Evolutionary conservation across 129 eudicot genomes (phyloP), one percentile per base, ranked within the genome.

Genomic region (Chrysanthemum lavandulifolium): DNA sequence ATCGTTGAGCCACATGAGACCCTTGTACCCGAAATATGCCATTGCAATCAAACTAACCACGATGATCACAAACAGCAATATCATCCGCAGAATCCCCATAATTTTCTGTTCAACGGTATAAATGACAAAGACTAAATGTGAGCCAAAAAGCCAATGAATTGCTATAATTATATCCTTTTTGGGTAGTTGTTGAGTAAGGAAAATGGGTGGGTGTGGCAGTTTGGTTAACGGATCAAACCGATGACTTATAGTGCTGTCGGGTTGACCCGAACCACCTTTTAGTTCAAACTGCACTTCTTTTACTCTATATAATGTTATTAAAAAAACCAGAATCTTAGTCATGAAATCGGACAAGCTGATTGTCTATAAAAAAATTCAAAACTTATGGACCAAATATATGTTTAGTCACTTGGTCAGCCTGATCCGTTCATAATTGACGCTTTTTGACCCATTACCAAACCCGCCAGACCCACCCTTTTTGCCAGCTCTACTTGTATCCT

Each of bases 1-100:
- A 72, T 95, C 96, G n/a, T 85, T 82, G 14, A 95, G 77, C 87
- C 87, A 79, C 54, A 90, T 31, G 19, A 94, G 88, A 14, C 96
- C 96, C 59, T 83, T 88, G 78, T 88, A 94, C 16, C 98, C 93
- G 67, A 56, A 86, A 71, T 86, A 90, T 61, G 78, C 85, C 51
- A 76, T 68, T 55, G 84, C 85, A 59, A 82, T 67, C 57, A 90
- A 64, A 61, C 66, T 61, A n/a, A 78, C 76, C 78, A 75, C 69
- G 63, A 88, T 66, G 56, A 79, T 13, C 60, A 88, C 78, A 29
- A 90, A 16, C 76, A 94, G 47, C 60, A 86, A 8, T 23, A 88
- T 23, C 84, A 67, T 73, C 80, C 82, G 57, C 50, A 88, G 18
- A 40, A 61, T 67, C 63, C 74, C 80, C 18, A 78, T 49, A 4